These are phyloP conservation scores for Triangularia verruculosa DNA, from an alignment of 2,329 filamentous ascomycete species.

Conservation along the genomic window DNA sequence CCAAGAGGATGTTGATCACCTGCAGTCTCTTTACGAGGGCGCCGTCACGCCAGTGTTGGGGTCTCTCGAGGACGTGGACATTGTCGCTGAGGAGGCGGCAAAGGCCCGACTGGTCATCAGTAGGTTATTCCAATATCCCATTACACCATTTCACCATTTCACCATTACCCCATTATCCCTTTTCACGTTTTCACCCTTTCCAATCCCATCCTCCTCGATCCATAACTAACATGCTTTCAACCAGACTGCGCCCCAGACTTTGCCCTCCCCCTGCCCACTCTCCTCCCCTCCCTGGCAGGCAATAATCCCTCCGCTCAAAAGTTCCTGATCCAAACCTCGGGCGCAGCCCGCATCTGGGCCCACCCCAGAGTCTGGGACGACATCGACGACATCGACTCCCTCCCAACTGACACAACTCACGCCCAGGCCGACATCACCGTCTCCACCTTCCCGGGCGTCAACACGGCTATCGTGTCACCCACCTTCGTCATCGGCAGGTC, in stretches of 20 bases:
- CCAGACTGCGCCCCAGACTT: constrained; percentile 19
- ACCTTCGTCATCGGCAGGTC: constrained; percentile 12
- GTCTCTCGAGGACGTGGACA: background rate
- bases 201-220: background rate
- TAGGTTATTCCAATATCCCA: background rate
- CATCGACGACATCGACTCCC: constrained; percentile 7
- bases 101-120: constrained; percentile 11
- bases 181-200: background rate
- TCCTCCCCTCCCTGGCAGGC: constrained; percentile 5
- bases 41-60: background rate
- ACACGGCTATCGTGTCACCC: constrained; percentile 17
- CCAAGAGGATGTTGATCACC: background rate
- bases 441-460: background rate
- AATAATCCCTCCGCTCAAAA: background rate
- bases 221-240: background rate
- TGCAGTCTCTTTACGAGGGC: background rate
- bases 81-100: constrained; percentile 7
- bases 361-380: constrained; percentile 14
- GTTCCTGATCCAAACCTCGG: constrained; percentile 18
- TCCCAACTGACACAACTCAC: constrained; percentile 12
- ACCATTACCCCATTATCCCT: background rate
- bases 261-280: background rate
- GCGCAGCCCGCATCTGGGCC: constrained; percentile 16
- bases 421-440: constrained; percentile 4
- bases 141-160: background rate